These are phyloP conservation scores for Phytophthora agathidicida DNA, from an alignment of 352 stramenopile genomes.

Conservation along the genomic window DNA sequence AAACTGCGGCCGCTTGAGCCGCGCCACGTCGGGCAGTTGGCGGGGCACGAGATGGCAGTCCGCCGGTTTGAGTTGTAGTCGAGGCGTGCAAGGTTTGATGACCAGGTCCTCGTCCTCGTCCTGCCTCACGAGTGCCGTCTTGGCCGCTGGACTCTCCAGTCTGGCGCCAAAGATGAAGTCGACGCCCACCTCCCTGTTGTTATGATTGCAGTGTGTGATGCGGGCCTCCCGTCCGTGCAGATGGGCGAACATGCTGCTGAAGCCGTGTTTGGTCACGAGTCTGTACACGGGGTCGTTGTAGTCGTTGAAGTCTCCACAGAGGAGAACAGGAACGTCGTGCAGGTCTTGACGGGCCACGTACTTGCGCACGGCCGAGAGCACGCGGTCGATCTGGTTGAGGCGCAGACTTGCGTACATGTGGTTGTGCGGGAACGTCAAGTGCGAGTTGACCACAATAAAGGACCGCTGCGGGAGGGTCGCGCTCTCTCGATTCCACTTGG, in stretches of 20 bases:
- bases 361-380: slow-evolving; percentile 71
- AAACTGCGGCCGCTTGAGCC: slow-evolving; percentile 81
- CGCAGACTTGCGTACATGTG: slow-evolving; percentile 82
- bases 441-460: slow-evolving; percentile 85
- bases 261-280: slow-evolving; percentile 74
- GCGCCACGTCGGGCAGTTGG: slow-evolving; percentile 61
- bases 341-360: slow-evolving; percentile 71
- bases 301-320: slow-evolving; percentile 90
- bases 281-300: slow-evolving; percentile 85
- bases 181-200: slow-evolving; percentile 87
- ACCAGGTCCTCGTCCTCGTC: slow-evolving; percentile 5
- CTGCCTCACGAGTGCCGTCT: slow-evolving; percentile 1
- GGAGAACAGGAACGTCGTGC: slow-evolving; percentile 73
- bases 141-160: slow-evolving; percentile 25
- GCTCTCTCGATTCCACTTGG: slow-evolving; percentile 72
- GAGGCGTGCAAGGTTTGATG: background rate
- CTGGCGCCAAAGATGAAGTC: slow-evolving; percentile 87
- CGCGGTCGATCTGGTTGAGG: slow-evolving; percentile 81
- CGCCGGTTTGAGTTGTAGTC: slow-evolving; percentile 61
- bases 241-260: slow-evolving; percentile 74
- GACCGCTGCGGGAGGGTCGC: slow-evolving; percentile 63
- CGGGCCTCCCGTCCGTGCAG: slow-evolving; percentile 79
- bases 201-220: slow-evolving; percentile 91
- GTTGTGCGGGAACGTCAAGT: slow-evolving; percentile 86
- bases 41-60: slow-evolving; percentile 69